phyloP scores from a whole-genome alignment of 345 rosid genomes.

The Clausena lansium region DNA sequence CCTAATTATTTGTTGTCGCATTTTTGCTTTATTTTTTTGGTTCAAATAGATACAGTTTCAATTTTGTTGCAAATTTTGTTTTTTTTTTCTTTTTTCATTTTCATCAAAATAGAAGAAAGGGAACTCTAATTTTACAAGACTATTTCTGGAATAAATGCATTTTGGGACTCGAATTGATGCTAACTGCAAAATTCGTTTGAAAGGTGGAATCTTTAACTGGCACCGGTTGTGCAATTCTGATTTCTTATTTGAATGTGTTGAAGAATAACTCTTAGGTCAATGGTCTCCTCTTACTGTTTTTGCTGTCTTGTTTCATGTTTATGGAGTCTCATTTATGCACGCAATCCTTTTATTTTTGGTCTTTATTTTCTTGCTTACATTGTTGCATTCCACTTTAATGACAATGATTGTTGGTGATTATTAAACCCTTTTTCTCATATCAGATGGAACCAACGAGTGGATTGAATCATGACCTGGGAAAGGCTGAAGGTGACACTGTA shows the following conservation, averaged over 20 bases:
- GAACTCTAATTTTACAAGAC: neutral
- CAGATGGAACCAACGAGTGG: conserved; percentile 18
- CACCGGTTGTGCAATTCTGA: neutral
- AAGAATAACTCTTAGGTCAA: neutral
- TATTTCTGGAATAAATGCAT: neutral
- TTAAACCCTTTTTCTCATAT: neutral
- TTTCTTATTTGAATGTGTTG: neutral
- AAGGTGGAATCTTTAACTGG: neutral
- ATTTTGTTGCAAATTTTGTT: neutral
- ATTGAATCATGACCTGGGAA: conserved; percentile 20
- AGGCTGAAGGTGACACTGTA: conserved; percentile 21
- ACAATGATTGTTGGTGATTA: neutral
- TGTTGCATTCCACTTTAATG: too few relatives aligned
- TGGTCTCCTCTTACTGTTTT: too few relatives aligned
- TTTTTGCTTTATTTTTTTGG: neutral
- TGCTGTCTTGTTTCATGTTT: too few relatives aligned
- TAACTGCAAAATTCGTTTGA: neutral
- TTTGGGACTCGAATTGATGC: neutral
- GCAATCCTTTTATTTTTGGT: too few relatives aligned
- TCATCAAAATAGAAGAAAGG: neutral
- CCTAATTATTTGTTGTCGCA: neutral
- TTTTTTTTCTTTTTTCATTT: neutral
- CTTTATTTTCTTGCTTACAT: too few relatives aligned
- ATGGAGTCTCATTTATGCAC: too few relatives aligned
- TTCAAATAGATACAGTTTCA: neutral